Evolutionary conservation across 2,329 filamentous ascomycete species (phyloP), one percentile per base, ranked within the genome.

Genomic region (Aspergillus novofumigatus): DNA sequence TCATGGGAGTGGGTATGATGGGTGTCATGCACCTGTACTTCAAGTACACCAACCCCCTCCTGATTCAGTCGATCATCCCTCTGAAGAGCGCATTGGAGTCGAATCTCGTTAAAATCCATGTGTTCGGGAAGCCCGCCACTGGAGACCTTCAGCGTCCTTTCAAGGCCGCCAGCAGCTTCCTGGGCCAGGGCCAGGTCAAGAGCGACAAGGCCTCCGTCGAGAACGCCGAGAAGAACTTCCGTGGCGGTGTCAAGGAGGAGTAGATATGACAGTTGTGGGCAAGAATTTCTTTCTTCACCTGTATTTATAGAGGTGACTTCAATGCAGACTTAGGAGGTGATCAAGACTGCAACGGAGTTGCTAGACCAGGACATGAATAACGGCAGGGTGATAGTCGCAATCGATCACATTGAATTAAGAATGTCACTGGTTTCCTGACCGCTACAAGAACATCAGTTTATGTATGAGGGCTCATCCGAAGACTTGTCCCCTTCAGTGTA

Each of bases 1-100:
- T 95, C 70, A 97, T 96, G 90, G 94, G 94, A 59, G 83, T 99
- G 58, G 92, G 85, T 76, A 99, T 99, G 92, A 97, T 99, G 93
- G 86, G 78, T 61, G 90, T 97, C 72, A 97, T 99, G 93, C 94
- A 99, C 81, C 66, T 99, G 61, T 99, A 97, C 87, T 90, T 99
- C 84, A 92, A 97, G 78, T 99, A 97, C 88, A 97, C 92, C 81
- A 99, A 97, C 86, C 94, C 94, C 45, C 90, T 99, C 52, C 82
- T 97, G 71, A 96, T 99, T 81, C 94, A 99, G 86, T 95, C 90
- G 76, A 96, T 99, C 80, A 94, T 99, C 73, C 94, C 94, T 35
- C 83, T 97, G 77, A 99, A 99, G 88, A 85, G 89, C 73, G 93
- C 92, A 49, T 85, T 99, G 77, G 94, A 99, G 83, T 84, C 88